Percentiles rank a stretch among this genome's conserved stretches.
phyloP scores from a whole-genome alignment of 345 rosid species.

The Hypericum androsaemum region DNA sequence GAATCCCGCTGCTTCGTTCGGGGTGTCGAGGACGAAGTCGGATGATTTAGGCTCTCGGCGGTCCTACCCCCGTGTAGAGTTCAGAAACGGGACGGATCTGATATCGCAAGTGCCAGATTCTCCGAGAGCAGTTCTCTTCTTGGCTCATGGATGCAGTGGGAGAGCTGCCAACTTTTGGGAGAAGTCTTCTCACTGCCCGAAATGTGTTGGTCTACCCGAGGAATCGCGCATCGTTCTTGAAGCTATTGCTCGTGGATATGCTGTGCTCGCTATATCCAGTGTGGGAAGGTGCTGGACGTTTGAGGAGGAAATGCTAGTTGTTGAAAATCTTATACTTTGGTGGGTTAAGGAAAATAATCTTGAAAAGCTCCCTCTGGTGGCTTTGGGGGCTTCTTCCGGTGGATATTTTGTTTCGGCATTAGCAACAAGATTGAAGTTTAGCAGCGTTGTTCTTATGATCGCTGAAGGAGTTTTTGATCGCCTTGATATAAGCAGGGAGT shows the following conservation, averaged over 20 bases:
- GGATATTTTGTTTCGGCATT: slow-evolving; percentile 79
- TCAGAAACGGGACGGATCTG: slow-evolving; percentile 58
- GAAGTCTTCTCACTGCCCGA: slow-evolving; percentile 45
- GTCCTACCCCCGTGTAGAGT: slow-evolving; percentile 42
- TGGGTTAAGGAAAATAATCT: slow-evolving; percentile 52
- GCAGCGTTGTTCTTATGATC: slow-evolving; percentile 72
- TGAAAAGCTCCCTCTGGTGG: slow-evolving; percentile 68
- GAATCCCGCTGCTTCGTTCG: slow-evolving; percentile 19
- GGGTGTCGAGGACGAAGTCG: slow-evolving; percentile 21
- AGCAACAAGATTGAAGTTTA: slow-evolving; percentile 45
- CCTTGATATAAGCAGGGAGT: slow-evolving; percentile 41
- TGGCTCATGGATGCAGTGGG: slow-evolving; percentile 86
- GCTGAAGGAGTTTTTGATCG: slow-evolving; percentile 66
- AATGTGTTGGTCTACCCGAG: slow-evolving; percentile 78
- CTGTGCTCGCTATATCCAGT: slow-evolving; percentile 67
- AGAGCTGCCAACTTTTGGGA: slow-evolving; percentile 85
- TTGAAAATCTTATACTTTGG: slow-evolving; percentile 40
- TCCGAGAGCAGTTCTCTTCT: slow-evolving; percentile 69
- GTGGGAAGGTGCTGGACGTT: slow-evolving; percentile 61
- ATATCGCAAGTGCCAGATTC: slow-evolving; percentile 73
- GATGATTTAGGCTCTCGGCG: slow-evolving; percentile 27
- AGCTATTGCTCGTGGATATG: slow-evolving; percentile 49
- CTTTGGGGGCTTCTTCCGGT: slow-evolving; percentile 93
- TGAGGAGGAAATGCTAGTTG: slow-evolving; percentile 44
- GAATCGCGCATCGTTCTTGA: slow-evolving; percentile 53